Evolutionary conservation across 139 green algal genomes (phyloP).

Genomic region (Chlamydomonas sp.): DNA sequence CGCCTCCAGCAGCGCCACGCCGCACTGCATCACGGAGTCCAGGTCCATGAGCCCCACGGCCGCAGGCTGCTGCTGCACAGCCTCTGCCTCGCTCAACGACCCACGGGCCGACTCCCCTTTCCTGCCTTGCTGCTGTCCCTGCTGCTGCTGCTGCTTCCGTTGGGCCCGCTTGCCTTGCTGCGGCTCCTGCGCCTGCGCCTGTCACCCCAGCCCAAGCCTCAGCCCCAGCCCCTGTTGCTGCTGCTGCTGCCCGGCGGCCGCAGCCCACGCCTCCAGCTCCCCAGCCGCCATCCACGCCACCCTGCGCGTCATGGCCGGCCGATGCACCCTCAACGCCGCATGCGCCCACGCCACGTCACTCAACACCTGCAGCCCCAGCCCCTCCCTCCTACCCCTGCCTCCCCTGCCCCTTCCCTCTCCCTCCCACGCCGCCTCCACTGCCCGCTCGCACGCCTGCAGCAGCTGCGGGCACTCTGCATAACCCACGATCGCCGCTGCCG

Average conservation of each 20-base stretch:
- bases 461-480: neutral
- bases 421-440: neutral
- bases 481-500: constrained; percentile 1
- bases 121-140: neutral
- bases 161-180: neutral
- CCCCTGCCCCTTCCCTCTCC: neutral
- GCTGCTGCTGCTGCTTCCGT: neutral
- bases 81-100: neutral
- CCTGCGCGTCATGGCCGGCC: neutral
- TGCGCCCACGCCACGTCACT: constrained; percentile 31
- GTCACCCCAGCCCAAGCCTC: no score
- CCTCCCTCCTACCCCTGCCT: neutral
- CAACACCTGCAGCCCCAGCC: neutral
- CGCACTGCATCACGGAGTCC: neutral
- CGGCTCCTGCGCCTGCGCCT: neutral
- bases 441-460: neutral
- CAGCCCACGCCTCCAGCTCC: neutral
- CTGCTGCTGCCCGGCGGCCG: neutral
- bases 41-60: neutral
- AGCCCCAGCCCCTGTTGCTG: no score
- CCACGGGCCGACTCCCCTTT: neutral
- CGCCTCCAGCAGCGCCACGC: constrained; percentile 18
- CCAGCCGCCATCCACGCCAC: neutral
- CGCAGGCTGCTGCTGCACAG: neutral
- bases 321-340: constrained; percentile 15